These are phyloP conservation scores for Malassezia furfur DNA, from an alignment of 1,284 basidiomycete genomes.

Conservation along the genomic window DNA sequence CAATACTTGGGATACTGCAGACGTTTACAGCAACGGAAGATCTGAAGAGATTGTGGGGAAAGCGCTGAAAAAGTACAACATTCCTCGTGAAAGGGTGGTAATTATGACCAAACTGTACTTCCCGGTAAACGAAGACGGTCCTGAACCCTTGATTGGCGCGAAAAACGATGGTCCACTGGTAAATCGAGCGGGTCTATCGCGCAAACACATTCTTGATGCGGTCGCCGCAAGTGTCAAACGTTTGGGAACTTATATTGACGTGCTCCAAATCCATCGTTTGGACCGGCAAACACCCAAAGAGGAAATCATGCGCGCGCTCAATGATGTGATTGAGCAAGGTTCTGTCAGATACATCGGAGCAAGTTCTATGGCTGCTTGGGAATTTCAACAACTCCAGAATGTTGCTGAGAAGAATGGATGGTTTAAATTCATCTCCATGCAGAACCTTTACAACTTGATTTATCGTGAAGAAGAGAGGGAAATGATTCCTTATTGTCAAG, in stretches of 20 bases:
- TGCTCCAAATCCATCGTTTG: slow-evolving; percentile 53
- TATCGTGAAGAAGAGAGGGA: slow-evolving; percentile 63
- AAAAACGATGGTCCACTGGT: slow-evolving; percentile 22
- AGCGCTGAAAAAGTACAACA: slow-evolving; percentile 64
- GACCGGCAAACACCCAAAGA: slow-evolving; percentile 55
- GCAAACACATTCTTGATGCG: slow-evolving; percentile 77
- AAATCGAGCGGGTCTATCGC: slow-evolving; percentile 58
- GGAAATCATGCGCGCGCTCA: slow-evolving; percentile 60
- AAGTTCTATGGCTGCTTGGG: slow-evolving; percentile 17
- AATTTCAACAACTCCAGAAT: slow-evolving; percentile 18
- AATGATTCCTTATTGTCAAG: slow-evolving; percentile 58
- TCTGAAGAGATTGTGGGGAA: slow-evolving; percentile 66
- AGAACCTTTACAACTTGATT: slow-evolving; percentile 57
- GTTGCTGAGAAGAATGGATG: slow-evolving; percentile 16
- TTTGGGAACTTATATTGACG: slow-evolving; percentile 60
- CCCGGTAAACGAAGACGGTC: slow-evolving; percentile 46
- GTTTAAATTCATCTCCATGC: slow-evolving; percentile 55
- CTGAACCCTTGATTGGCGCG: neutral
- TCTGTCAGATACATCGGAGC: slow-evolving; percentile 19
- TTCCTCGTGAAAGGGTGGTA: slow-evolving; percentile 63
- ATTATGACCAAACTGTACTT: slow-evolving; percentile 61
- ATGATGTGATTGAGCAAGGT: slow-evolving; percentile 52
- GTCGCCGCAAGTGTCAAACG: slow-evolving; percentile 61
- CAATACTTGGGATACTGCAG: slow-evolving; percentile 62
- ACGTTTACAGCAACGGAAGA: slow-evolving; percentile 61